Percentiles rank a stretch among this genome's conserved stretches.
phyloP scores from a whole-genome alignment of 176 grass and related monocot genomes.

The Saccharum spontaneum region DNA sequence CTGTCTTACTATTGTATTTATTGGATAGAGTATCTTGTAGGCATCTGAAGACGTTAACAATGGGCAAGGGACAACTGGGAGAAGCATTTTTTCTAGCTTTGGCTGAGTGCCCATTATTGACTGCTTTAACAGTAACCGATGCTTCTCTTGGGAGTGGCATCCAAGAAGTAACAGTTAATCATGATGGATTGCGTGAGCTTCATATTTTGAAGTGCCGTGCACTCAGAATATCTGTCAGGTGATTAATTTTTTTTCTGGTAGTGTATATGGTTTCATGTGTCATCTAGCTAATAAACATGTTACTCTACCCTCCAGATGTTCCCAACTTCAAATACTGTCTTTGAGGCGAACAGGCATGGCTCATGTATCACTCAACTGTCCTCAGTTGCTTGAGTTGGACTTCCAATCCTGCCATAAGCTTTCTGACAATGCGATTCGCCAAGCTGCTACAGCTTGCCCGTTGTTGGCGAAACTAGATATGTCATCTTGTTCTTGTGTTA shows the following conservation, averaged over 20 bases:
- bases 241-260: conserved; percentile 18
- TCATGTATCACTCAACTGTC: conserved; percentile 78
- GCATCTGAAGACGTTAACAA: conserved; percentile 65
- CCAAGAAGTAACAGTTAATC: conserved; percentile 81
- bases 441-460: conserved; percentile 76
- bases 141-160: conserved; percentile 73
- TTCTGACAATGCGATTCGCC: conserved; percentile 85
- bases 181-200: conserved; percentile 72
- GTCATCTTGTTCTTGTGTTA: conserved; percentile 89
- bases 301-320: conserved; percentile 59
- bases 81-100: conserved; percentile 78
- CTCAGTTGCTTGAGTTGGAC: conserved; percentile 80
- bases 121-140: conserved; percentile 71
- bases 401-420: conserved; percentile 88
- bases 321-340: conserved; percentile 72
- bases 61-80: conserved; percentile 75
- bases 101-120: conserved; percentile 60
- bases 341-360: conserved; percentile 86
- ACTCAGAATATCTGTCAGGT: conserved; percentile 90
- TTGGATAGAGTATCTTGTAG: conserved; percentile 36
- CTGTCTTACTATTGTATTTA: conserved; percentile 13
- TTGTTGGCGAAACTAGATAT: conserved; percentile 69
- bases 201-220: conserved; percentile 81
- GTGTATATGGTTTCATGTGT: background rate
- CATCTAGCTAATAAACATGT: conserved; percentile 26